Evolutionary conservation across 495 filamentous ascomycete species (phyloP), one percentile per base, ranked within the genome.

Genomic region (Lophium mytilinum): DNA sequence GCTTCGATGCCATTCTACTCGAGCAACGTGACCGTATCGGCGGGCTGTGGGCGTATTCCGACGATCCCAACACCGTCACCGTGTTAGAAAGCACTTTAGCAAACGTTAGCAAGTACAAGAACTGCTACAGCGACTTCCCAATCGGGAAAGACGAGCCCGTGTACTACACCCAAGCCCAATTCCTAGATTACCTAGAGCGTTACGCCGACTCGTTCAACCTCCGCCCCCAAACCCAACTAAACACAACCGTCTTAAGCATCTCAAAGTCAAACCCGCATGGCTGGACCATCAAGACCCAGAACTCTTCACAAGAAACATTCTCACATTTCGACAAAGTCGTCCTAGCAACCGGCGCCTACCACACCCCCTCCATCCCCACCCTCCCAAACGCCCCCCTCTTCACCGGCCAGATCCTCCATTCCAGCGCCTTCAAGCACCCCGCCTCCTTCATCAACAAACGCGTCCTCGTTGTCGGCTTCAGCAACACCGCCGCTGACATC

Each of bases 21-120:
- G 56, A 58, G 12, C 17, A 36, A 15, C 33, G 56, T 17, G 50
- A 24, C 18, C 33, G 18, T 17, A 37, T 58, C 12, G 56, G 56
- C 11, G 56, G 56, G 3, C 21, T 58, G 6, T 58, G 50, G 56
- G 41, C 37, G 3, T 51, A 53, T 37, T 58, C 49, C 19, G 15
- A 37, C 50, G 49, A 53, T 21, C 34, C 51, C 6, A 43, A 35
- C 18, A 33, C 24, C 24, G 24, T 58, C 19, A 46, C 37, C 1
- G 19, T 46, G 1, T 15, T 43, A 1, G 40, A 58, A 14, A 30
- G 24, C 9, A 58, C 49, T 11, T 34, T 53, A 5, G 21, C 36
- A 49, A 58, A 58, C 39, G 45, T 34, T 15, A 58, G 49, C 48
- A 58, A 58, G 36, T 53, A 24, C 35, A 53, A 33, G 24, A 30